phyloP scores from a whole-genome alignment of 192 early-diverging fungal species.

The Podila horticola region DNA sequence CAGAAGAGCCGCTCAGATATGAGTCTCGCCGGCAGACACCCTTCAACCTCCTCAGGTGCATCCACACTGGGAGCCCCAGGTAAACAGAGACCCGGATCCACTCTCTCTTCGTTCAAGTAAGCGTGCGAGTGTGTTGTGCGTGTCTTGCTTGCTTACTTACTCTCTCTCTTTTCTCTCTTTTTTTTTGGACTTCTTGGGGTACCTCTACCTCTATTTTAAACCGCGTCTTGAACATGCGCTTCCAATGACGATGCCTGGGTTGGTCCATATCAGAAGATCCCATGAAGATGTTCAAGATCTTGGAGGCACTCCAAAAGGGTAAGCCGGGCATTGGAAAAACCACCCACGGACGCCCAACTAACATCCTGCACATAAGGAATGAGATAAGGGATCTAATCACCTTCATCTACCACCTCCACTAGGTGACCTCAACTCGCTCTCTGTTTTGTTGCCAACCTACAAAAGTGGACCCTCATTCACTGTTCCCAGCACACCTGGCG shows the following conservation, averaged over 20 bases:
- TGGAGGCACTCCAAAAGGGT: slow-evolving; percentile 50
- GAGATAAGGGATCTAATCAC: not conserved
- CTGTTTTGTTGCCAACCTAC: slow-evolving; percentile 30
- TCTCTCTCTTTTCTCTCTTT: too few species aligned
- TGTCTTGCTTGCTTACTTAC: too few species aligned
- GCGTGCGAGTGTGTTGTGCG: too few species aligned
- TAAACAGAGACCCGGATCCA: not conserved
- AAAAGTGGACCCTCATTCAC: slow-evolving; percentile 17
- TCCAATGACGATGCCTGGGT: not conserved
- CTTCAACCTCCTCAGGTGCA: not conserved
- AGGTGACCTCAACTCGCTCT: slow-evolving; percentile 37
- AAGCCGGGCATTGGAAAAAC: not conserved
- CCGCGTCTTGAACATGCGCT: not conserved
- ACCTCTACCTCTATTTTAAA: not conserved
- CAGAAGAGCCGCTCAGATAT: slow-evolving; percentile 39
- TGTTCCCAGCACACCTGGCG: slow-evolving; percentile 28
- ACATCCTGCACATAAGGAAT: not conserved
- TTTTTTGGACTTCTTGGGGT: too few species aligned
- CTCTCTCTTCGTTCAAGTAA: not conserved
- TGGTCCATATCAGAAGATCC: slow-evolving; percentile 33
- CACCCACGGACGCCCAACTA: too few species aligned
- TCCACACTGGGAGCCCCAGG: not conserved
- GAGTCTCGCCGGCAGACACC: slow-evolving; percentile 3
- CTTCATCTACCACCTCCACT: not conserved
- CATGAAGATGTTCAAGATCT: slow-evolving; percentile 53